phyloP scores from a whole-genome alignment of 768 basidiomycete genomes.

The Aureoboletus auriporus region DNA sequence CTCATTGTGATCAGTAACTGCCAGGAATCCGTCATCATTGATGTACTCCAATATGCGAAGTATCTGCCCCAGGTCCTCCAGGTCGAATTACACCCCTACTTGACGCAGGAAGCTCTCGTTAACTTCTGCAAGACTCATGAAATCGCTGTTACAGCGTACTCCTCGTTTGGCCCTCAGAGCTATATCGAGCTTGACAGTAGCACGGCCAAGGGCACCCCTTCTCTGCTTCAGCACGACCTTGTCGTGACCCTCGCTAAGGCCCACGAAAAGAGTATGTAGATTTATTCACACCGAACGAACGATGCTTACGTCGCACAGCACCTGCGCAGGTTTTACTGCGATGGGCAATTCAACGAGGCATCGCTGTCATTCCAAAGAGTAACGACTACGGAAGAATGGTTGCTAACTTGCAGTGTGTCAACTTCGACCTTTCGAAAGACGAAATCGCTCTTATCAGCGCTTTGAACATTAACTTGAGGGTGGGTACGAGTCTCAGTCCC shows the following conservation, averaged over 20 bases:
- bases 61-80: slow-evolving; percentile 55
- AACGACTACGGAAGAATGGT: slow-evolving; percentile 38
- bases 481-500: slow-evolving; percentile 30
- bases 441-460: slow-evolving; percentile 55
- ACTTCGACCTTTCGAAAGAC: slow-evolving; percentile 48
- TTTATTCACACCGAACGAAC: not conserved
- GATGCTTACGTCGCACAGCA: slow-evolving; percentile 16
- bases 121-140: slow-evolving; percentile 39
- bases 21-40: slow-evolving; percentile 66
- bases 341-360: slow-evolving; percentile 73
- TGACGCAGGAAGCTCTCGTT: slow-evolving; percentile 46
- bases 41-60: slow-evolving; percentile 76
- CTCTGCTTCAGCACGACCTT: slow-evolving; percentile 49
- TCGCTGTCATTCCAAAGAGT: slow-evolving; percentile 76
- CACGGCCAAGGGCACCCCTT: slow-evolving; percentile 46
- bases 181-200: slow-evolving; percentile 71
- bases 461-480: slow-evolving; percentile 62
- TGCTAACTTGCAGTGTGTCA: slow-evolving; percentile 44
- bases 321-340: slow-evolving; percentile 69
- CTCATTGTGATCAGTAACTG: slow-evolving; percentile 52
- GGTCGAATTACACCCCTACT: slow-evolving; percentile 57
- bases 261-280: slow-evolving; percentile 48
- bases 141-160: slow-evolving; percentile 54
- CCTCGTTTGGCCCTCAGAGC: slow-evolving; percentile 50
- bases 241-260: slow-evolving; percentile 44